Evolutionary conservation across 257 asterid species (phyloP), one percentile per base, ranked within the genome.

Genomic region (Datura wrightii): DNA sequence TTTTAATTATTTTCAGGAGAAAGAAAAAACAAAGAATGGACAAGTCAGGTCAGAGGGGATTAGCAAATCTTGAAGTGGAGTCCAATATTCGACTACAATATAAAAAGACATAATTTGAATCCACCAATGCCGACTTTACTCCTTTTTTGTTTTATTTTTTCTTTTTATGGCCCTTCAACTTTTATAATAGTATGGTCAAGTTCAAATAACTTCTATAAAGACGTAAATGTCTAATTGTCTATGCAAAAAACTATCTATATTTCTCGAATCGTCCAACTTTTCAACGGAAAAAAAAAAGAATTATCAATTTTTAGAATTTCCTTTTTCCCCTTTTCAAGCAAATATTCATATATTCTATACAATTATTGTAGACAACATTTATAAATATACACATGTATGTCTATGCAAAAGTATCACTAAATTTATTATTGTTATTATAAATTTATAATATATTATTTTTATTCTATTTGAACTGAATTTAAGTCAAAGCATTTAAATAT

Each of bases 401-500:
- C 13, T 67, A 67, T 67, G 76, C 76, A 67, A 66, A 66, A 66
- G 24, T 67, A 39, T 39, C 3, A n/a, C n/a, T n/a, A n/a, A n/a
- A n/a, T n/a, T n/a, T n/a, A n/a, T n/a, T n/a, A n/a, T n/a, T n/a
- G n/a, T n/a, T n/a, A n/a, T n/a, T n/a, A n/a, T n/a, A n/a, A n/a
- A 37, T 11, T 39, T 67, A 37, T 18, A 15, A 6, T 37, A 37
- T 67, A 67, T 67, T 2, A 0, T 67, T 7, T 5, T 4, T 66
- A 19, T 36, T 3, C 74, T 36, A 36, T 66, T 36, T 66, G 5
- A 48, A 36, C 46, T 65, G 13, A 34, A 36, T 44, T 65, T 10
- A 36, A 65, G 36, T 36, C 19, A 65, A 65, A 63, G 7, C n/a
- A 36, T 65, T 65, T 2, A 44, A 66, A 37, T 67, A 37, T 37